A percentile compares a stretch with the other conserved stretches of the same genome.
These are phyloP conservation scores for Fusarium stilboides DNA, from an alignment of 2,329 filamentous ascomycete species.

Conservation along the genomic window DNA sequence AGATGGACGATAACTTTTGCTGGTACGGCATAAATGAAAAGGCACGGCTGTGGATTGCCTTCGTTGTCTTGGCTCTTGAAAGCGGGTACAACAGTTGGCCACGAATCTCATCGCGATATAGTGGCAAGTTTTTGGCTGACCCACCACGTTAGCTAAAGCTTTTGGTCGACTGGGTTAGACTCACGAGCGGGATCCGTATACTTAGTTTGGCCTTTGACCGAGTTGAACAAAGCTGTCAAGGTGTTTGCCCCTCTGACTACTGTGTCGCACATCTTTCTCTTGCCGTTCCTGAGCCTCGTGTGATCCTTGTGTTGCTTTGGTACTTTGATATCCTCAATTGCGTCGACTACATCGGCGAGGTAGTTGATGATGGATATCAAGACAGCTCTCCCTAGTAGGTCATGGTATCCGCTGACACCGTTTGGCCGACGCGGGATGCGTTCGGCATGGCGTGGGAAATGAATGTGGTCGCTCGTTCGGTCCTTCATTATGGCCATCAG, in stretches of 20 bases:
- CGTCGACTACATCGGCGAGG: constrained; percentile 37
- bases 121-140: constrained; percentile 37
- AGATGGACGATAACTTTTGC: constrained; percentile 26
- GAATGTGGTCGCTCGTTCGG: constrained; percentile 37
- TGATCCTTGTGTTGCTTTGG: constrained; percentile 33
- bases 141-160: constrained; percentile 1
- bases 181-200: constrained; percentile 33
- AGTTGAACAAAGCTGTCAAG: constrained; percentile 35
- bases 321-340: constrained; percentile 36
- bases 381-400: constrained; percentile 36
- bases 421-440: constrained; percentile 33
- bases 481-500: constrained; percentile 35
- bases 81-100: constrained; percentile 34
- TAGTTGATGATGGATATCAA: constrained; percentile 42
- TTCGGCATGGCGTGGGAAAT: constrained; percentile 37
- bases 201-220: constrained; percentile 36
- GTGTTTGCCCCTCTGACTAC: constrained; percentile 35
- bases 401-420: constrained; percentile 31
- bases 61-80: constrained; percentile 32
- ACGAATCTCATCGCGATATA: constrained; percentile 35
- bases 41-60: constrained; percentile 11
- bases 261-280: constrained; percentile 33
- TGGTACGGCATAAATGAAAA: constrained; percentile 35
- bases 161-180: background rate
- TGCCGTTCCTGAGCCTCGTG: constrained; percentile 29